Base-by-base conservation (phyloP, 345 rosid genomes). In the Mangifera indica region DNA sequence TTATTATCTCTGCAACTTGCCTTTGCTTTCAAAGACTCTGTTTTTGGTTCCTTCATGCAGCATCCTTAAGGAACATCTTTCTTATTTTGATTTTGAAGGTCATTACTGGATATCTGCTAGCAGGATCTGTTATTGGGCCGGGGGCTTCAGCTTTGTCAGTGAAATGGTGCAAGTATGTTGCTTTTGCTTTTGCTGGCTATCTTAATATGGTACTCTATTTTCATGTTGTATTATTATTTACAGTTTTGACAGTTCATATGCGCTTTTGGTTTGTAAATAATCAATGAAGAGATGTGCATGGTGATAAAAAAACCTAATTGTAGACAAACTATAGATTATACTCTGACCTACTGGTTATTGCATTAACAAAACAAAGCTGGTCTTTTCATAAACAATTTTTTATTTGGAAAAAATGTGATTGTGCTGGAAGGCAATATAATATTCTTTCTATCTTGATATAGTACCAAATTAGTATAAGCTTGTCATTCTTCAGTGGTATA, bases 61-160 rank as follows among this genome's bases (percentile, higher is more conserved):
- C 42, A 7, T 29, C 25, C 48, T 29, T 52, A 40, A 60, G 29
- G n/a, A 60, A 18, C 22, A 45, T 60, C 22, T 46, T 65, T 68
- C 48, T 62, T 22, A 73, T 63, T 29, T 63, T 24, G 45, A n/a
- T 22, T 69, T 77, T 76, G 45, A 78, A 87, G 90, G 90, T 84
- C 58, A 84, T 87, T 44, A 82, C 88, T 37, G 88, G 90, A 72
- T 87, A 87, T 78, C 72, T 87, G 77, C 85, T 84, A n/a, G 90
- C 88, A 44, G 90, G 90, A 67, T 87, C 88, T 72, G 64, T 84
- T 56, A 84, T 84, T 67, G 90, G 90, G 62, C 90, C 90, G 90
- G 90, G 48, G 90, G 90, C 37, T 83, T 87, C 54, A 84, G 76
- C 67, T 82, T 84, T 82, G 88, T 87, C 22, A 87, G 85, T 71